Evolutionary conservation across 108 stramenopile species (phyloP).

Genomic region (Pseudonitzschia multiseries): DNA sequence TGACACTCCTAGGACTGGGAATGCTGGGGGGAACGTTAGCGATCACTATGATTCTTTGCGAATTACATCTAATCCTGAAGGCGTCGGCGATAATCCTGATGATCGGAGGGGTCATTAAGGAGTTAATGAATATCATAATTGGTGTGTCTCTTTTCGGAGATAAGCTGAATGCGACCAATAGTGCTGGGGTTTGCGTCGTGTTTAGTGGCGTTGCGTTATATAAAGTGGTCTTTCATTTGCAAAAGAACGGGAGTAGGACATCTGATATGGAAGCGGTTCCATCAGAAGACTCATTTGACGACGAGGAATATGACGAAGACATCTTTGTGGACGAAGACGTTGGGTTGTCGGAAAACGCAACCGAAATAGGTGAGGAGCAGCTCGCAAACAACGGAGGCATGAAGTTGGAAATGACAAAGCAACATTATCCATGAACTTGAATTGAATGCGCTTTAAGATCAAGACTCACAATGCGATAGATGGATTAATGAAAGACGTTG

Average conservation of each 20-base stretch:
- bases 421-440: neutral
- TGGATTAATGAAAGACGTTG: neutral
- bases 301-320: neutral
- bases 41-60: slow-evolving; percentile 83
- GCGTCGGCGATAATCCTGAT: slow-evolving; percentile 82
- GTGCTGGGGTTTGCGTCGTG: slow-evolving; percentile 66
- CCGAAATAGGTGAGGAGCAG: neutral
- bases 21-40: slow-evolving; percentile 73
- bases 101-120: slow-evolving; percentile 92
- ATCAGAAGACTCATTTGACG: neutral
- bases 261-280: slow-evolving; percentile 1
- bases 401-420: neutral
- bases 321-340: slow-evolving; percentile 3
- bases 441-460: neutral
- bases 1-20: slow-evolving; percentile 51
- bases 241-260: slow-evolving; percentile 36
- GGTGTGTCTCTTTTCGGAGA: slow-evolving; percentile 80
- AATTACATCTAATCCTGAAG: slow-evolving; percentile 86
- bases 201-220: slow-evolving; percentile 79
- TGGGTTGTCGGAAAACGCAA: neutral
- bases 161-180: slow-evolving; percentile 58
- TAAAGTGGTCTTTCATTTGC: slow-evolving; percentile 69
- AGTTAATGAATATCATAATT: slow-evolving; percentile 80
- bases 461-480: neutral
- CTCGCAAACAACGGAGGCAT: neutral